Base-by-base conservation (phyloP, 345 rosid species). In the Boechera stricta region DNA sequence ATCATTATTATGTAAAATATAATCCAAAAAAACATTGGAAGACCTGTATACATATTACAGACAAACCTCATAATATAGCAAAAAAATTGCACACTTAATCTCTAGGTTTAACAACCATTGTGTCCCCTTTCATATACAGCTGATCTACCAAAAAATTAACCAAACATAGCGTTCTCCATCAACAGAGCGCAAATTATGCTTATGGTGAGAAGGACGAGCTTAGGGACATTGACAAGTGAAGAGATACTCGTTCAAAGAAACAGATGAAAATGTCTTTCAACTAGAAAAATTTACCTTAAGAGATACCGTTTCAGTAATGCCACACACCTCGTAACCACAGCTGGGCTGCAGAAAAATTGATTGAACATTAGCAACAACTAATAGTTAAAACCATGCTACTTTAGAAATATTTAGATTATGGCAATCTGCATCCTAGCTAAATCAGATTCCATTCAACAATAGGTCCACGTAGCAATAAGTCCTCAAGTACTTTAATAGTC, bases 281-380 rank as follows among this genome's bases (percentile, higher is more conserved):
- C 24, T 70, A 72, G 62, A 74, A 71, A 60, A 67, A 16, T 84
- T 60, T 86, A 91, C 99, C 94, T 82, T 80, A 95, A 77, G 75
- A 95, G 91, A 82, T 90, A 85, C 11, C 97, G 89, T 85, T 95
- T 95, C 83, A 95, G 80, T 80, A 92, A 87, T 63, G 93, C 86
- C 86, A 95, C 97, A 69, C 99, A 95, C 79, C 96, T 91, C 61
- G 91, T 92, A 74, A 95, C 98, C 58, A 93, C 97, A 51, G 96
- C 97, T 42, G 99, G 99, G 80, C 99, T 95, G 98, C 79, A 72
- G 74, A 64, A 79, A 21, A 72, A 74, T 66, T 59, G 68, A 80
- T 54, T 79, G 49, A 21, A 66, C 76, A 76, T 83, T 62, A 84
- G 79, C 48, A 74, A 77, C 54, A 71, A 74, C 64, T 42, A 32